These are phyloP conservation scores for Vicia faba DNA, from an alignment of 306 rosid genomes.

Conservation along the genomic window DNA sequence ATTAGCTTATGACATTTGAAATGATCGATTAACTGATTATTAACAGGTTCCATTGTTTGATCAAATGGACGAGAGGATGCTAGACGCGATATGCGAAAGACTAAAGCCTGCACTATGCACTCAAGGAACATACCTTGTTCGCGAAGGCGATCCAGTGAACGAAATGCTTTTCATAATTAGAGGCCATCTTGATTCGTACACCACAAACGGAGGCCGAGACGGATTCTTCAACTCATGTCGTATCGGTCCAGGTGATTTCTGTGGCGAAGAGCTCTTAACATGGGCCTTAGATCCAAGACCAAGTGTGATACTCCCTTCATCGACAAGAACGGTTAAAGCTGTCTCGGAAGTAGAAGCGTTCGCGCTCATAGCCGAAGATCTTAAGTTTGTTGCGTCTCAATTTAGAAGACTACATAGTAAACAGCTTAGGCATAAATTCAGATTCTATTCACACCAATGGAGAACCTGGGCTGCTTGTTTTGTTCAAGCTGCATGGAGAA, in stretches of 20 bases:
- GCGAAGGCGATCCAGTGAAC: slow-evolving; percentile 91
- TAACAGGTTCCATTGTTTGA: slow-evolving; percentile 82
- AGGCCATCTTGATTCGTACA: slow-evolving; percentile 90
- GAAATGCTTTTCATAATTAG: slow-evolving; percentile 91
- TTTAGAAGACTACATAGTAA: slow-evolving; percentile 81
- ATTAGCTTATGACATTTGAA: background rate
- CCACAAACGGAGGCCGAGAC: slow-evolving; percentile 88
- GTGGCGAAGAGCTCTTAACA: slow-evolving; percentile 88
- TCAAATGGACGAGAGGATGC: slow-evolving; percentile 96
- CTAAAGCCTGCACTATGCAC: slow-evolving; percentile 84
- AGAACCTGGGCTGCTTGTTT: slow-evolving; percentile 87
- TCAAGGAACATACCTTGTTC: slow-evolving; percentile 70
- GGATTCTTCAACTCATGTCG: slow-evolving; percentile 91
- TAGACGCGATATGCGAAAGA: slow-evolving; percentile 93
- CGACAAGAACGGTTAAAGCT: slow-evolving; percentile 84
- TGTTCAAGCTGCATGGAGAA: slow-evolving; percentile 87
- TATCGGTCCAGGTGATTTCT: slow-evolving; percentile 86
- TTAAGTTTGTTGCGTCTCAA: slow-evolving; percentile 86
- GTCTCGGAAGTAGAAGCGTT: slow-evolving; percentile 90
- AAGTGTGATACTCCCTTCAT: slow-evolving; percentile 68
- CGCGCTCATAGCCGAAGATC: slow-evolving; percentile 86
- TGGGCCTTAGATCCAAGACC: slow-evolving; percentile 96
- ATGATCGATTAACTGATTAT: background rate
- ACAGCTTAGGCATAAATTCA: slow-evolving; percentile 79
- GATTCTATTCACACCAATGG: slow-evolving; percentile 92